Base-by-base conservation (phyloP, 1,284 basidiomycete species). In the Grifola frondosa region DNA sequence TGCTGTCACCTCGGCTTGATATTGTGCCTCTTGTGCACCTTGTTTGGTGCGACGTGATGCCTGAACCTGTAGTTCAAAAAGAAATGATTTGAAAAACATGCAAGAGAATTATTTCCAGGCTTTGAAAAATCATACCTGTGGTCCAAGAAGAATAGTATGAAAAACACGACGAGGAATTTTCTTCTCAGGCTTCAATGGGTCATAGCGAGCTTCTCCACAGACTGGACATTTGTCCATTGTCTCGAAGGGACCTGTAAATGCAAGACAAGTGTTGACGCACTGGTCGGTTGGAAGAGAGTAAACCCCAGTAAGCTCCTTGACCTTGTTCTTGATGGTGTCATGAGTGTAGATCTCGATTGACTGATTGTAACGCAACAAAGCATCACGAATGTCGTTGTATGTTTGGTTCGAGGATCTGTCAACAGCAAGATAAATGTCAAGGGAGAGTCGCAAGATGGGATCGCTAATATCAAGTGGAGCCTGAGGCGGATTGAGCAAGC, bases 231-330 rank as follows among this genome's bases (percentile, higher is more conserved):
- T 12, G 1, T 61, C 40, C 5, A 60, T 48, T 7, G 53, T 37
- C 1, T 24, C 26, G 32, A 50, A 63, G 6, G 60, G 59, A 3
- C 65, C 65, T 12, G 62, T 64, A 39, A 50, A 70, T 5, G 59
- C 64, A 25, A 57, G 20, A 42, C 67, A 70, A 1, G 57, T 54
- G n/a, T 64, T 58, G 9, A 49, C 40, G 31, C 67, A 68, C 63
- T 66, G 67, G 39, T 68, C 60, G 34, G 55, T 22, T 2, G 21
- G 12, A 4, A 64, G 37, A 4, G 58, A 24, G 4, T 46, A 33
- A 16, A 66, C 44, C 3, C 64, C 65, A 33, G 39, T 64, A 19
- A 64, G 34, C 11, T 60, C 40, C 6, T 42, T 29, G 13, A 66
- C 31, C 6, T 20, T 15, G 1, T 32, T 25, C 22, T 47, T 37